phyloP scores from a whole-genome alignment of 208 protist species.

The Trypanosoma vivax region DNA sequence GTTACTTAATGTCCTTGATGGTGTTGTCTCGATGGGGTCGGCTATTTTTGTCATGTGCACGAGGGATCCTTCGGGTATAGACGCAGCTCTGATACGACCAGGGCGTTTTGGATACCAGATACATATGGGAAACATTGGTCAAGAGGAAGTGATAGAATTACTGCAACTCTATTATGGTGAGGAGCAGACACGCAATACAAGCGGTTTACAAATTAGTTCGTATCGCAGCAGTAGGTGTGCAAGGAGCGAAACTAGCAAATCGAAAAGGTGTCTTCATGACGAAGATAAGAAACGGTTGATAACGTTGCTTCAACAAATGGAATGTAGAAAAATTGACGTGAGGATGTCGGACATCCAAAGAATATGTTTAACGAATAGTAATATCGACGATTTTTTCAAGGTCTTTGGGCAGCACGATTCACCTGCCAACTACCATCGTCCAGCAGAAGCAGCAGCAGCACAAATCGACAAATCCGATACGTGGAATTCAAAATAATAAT shows the following conservation, averaged over 20 bases:
- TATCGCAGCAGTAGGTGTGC: too few relatives aligned
- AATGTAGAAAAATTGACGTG: too few relatives aligned
- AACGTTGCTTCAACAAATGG: too few relatives aligned
- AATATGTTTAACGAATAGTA: neutral
- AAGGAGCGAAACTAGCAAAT: neutral
- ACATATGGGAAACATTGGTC: slow-evolving; percentile 56
- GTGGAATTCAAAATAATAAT: too few relatives aligned
- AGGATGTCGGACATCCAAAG: too few relatives aligned
- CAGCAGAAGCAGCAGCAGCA: too few relatives aligned
- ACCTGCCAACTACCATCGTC: neutral
- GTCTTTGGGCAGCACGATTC: neutral
- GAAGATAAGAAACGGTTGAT: too few relatives aligned
- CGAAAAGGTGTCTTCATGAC: too few relatives aligned
- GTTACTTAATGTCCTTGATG: slow-evolving; percentile 87
- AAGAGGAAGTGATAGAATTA: slow-evolving; percentile 44
- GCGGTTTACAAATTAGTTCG: neutral
- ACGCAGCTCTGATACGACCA: slow-evolving; percentile 80
- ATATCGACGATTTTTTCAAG: neutral
- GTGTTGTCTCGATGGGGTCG: slow-evolving; percentile 76
- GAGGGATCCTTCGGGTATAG: slow-evolving; percentile 76
- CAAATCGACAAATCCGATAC: too few relatives aligned
- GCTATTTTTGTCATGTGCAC: slow-evolving; percentile 86
- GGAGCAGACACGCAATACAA: slow-evolving; percentile 11
- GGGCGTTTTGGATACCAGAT: slow-evolving; percentile 73
- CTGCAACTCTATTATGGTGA: slow-evolving; percentile 68